Conservation (phyloP, 2,329 filamentous ascomycete genomes). For the Orbilia oligospora region DNA sequence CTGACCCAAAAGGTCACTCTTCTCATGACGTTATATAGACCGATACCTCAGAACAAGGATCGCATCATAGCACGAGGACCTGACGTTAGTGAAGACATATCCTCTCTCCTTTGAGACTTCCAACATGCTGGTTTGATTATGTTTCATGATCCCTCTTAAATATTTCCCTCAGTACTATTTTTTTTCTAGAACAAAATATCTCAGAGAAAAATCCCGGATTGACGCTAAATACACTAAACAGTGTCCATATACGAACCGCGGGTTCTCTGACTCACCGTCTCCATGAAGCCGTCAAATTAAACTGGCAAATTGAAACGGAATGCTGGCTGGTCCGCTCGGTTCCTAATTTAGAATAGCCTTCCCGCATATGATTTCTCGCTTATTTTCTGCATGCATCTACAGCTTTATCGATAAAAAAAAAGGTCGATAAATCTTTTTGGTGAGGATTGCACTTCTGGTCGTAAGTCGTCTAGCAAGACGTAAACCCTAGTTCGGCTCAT, state of each 20-base stretch:
- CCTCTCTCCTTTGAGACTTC: slow-evolving; percentile 5
- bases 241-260: slow-evolving; percentile 10
- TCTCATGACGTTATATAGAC: slow-evolving; percentile 60
- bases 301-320: slow-evolving; percentile 39
- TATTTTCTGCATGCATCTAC: slow-evolving; percentile 60
- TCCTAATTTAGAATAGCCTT: slow-evolving; percentile 60
- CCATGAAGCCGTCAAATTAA: slow-evolving; percentile 31
- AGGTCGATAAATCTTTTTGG: slow-evolving; percentile 31
- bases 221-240: background rate
- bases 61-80: slow-evolving; percentile 55
- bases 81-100: slow-evolving; percentile 31
- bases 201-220: background rate
- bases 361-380: slow-evolving; percentile 59
- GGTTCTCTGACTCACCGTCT: slow-evolving; percentile 48
- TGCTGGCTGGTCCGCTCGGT: slow-evolving; percentile 52
- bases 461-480: slow-evolving; percentile 7
- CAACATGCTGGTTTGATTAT: slow-evolving; percentile 15
- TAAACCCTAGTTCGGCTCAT: slow-evolving; percentile 35
- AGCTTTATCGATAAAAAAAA: slow-evolving; percentile 54
- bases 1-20: slow-evolving; percentile 50
- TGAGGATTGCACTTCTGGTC: slow-evolving; percentile 55
- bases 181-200: slow-evolving; percentile 30
- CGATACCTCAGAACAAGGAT: slow-evolving; percentile 36
- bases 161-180: background rate
- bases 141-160: slow-evolving; percentile 2